phyloP scores from a whole-genome alignment of 2,329 filamentous ascomycete genomes.

The Aspergillus niger region DNA sequence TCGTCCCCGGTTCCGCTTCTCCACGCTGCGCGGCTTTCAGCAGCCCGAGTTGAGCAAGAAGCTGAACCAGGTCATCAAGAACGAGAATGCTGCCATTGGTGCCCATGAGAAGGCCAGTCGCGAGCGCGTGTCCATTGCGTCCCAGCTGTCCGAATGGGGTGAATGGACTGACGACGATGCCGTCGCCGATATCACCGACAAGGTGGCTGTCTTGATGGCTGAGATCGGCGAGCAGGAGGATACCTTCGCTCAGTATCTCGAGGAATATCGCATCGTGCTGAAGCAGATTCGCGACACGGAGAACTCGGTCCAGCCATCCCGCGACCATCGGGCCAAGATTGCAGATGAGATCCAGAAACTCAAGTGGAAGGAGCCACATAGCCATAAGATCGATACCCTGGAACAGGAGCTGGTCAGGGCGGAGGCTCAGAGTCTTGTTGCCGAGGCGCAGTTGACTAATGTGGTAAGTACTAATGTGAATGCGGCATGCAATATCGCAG shows the following conservation, averaged over 20 bases:
- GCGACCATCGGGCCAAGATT: slow-evolving; percentile 84
- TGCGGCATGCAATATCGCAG: neutral
- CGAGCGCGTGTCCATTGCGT: slow-evolving; percentile 81
- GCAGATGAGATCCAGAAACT: slow-evolving; percentile 88
- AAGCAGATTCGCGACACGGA: slow-evolving; percentile 97
- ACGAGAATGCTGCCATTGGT: slow-evolving; percentile 82
- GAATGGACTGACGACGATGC: slow-evolving; percentile 86
- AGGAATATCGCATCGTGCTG: slow-evolving; percentile 78
- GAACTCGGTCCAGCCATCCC: slow-evolving; percentile 87
- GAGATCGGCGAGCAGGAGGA: slow-evolving; percentile 97
- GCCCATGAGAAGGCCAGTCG: slow-evolving; percentile 82
- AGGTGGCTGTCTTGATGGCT: slow-evolving; percentile 86
- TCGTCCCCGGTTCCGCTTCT: slow-evolving; percentile 78
- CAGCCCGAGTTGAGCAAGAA: slow-evolving; percentile 88
- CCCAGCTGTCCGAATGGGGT: slow-evolving; percentile 94
- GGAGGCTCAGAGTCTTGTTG: slow-evolving; percentile 93
- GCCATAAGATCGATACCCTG: slow-evolving; percentile 74
- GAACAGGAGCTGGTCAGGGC: slow-evolving; percentile 96
- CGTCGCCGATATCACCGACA: slow-evolving; percentile 89
- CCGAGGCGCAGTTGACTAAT: slow-evolving; percentile 94
- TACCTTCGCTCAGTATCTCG: slow-evolving; percentile 77
- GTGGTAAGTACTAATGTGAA: slow-evolving; percentile 61
- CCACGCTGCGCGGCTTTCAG: slow-evolving; percentile 77
- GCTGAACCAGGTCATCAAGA: slow-evolving; percentile 91
- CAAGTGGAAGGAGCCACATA: slow-evolving; percentile 89